A percentile compares a stretch with the other conserved stretches of the same genome.
Evolutionary conservation across 257 asterid species (phyloP).

Genomic region (Solanum sejunctum): DNA sequence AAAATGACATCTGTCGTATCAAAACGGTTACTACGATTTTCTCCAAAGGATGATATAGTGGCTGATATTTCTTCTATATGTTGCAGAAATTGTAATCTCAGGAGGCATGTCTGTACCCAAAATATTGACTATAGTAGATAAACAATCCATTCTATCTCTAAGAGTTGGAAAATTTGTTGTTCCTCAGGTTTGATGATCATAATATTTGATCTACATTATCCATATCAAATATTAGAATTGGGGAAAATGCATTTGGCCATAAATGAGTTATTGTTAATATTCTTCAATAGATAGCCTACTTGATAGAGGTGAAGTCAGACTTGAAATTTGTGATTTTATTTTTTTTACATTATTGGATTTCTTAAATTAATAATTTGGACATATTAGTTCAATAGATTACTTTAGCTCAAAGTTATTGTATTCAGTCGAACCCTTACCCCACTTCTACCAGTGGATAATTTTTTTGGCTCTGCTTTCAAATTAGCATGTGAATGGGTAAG

Average conservation of each 20-base stretch:
- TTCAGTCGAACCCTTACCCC: too few relatives aligned
- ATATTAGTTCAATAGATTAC: background rate
- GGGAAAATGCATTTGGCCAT: background rate
- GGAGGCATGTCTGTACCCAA: conserved; percentile 18
- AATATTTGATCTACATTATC: background rate
- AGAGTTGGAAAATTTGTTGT: background rate
- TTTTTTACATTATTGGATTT: background rate
- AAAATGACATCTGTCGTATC: background rate
- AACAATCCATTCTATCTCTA: background rate
- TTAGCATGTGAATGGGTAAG: background rate
- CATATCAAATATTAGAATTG: background rate
- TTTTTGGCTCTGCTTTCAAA: background rate
- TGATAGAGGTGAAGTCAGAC: background rate
- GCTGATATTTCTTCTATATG: background rate
- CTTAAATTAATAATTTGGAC: background rate
- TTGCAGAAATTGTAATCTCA: conserved; percentile 18
- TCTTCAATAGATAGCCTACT: background rate
- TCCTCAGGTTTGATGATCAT: background rate
- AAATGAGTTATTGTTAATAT: background rate
- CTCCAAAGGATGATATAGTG: background rate
- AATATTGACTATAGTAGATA: conserved; percentile 1
- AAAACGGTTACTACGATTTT: background rate
- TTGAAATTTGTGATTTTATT: background rate
- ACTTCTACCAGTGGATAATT: background rate
- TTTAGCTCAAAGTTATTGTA: background rate